phyloP scores from a whole-genome alignment of 345 rosid genomes.

The Populus deltoides region DNA sequence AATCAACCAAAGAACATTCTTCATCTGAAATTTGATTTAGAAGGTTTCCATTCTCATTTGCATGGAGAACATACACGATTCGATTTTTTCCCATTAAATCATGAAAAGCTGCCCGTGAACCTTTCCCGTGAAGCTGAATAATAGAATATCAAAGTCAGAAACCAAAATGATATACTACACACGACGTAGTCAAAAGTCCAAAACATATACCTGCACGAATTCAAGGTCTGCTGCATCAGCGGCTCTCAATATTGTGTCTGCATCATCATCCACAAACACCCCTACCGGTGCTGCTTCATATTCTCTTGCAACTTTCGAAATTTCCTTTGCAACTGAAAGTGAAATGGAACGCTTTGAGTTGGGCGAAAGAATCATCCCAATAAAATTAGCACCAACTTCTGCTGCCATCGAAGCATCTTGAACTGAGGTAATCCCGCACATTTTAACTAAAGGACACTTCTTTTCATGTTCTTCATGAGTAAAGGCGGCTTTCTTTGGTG shows the following conservation, averaged over 20 bases:
- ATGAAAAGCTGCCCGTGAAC: conserved; percentile 59
- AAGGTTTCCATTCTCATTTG: conserved; percentile 62
- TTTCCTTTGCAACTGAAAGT: conserved; percentile 65
- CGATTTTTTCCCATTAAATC: conserved; percentile 41
- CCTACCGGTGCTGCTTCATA: conserved; percentile 76
- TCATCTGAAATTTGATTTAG: conserved; percentile 60
- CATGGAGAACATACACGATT: conserved; percentile 76
- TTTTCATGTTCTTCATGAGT: conserved; percentile 27
- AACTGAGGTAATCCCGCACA: conserved; percentile 83
- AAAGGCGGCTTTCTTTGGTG: conserved; percentile 22
- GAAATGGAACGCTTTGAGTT: conserved; percentile 80
- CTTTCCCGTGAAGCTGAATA: conserved; percentile 76
- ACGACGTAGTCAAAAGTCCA: conserved; percentile 1
- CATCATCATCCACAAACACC: conserved; percentile 83
- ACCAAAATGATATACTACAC: not conserved
- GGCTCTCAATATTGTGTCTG: conserved; percentile 55
- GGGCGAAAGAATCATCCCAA: conserved; percentile 92
- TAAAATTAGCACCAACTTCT: conserved; percentile 80
- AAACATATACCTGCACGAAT: conserved; percentile 60
- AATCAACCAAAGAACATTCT: conserved; percentile 61
- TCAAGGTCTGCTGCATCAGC: conserved; percentile 67
- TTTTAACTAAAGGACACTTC: conserved; percentile 57
- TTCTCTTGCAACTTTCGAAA: conserved; percentile 74
- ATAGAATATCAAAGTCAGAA: not conserved
- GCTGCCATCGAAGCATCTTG: conserved; percentile 78